Evolutionary conservation across 495 filamentous ascomycete genomes (phyloP).

Genomic region (Cudoniella acicularis): DNA sequence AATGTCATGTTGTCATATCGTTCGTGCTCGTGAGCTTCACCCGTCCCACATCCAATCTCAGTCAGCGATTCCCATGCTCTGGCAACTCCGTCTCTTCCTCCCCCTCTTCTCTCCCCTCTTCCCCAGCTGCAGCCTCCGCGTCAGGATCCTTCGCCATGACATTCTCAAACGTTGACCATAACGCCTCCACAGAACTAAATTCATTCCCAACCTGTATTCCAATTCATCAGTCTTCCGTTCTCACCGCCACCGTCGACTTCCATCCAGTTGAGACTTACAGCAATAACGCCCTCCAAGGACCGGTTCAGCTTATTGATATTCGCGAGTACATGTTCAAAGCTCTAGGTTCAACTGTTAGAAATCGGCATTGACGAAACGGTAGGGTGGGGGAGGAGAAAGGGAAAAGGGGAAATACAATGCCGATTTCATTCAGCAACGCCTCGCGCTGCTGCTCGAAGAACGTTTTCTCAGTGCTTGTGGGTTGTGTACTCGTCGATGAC

Average conservation of each 20-base stretch:
- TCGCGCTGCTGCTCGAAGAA: conserved; percentile 81
- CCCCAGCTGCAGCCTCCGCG: conserved; percentile 39
- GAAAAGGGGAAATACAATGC: conserved; percentile 50
- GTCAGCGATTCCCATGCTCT: conserved; percentile 6
- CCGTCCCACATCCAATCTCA: conserved; percentile 8
- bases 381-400: conserved; percentile 22
- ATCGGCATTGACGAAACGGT: neutral
- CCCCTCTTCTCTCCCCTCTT: conserved; percentile 32
- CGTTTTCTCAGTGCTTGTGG: conserved; percentile 15
- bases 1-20: neutral
- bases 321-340: conserved; percentile 89
- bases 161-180: conserved; percentile 96
- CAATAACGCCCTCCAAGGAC: conserved; percentile 85
- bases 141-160: conserved; percentile 82
- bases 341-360: too few relatives aligned
- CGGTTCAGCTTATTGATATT: conserved; percentile 96
- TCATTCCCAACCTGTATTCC: conserved; percentile 80
- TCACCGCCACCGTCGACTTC: neutral
- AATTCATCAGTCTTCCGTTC: neutral
- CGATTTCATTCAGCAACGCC: conserved; percentile 73
- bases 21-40: conserved; percentile 14
- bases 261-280: conserved; percentile 45
- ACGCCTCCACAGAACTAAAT: conserved; percentile 90
- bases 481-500: conserved; percentile 9
- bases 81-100: conserved; percentile 24